Percentiles rank a stretch among this genome's conserved stretches.
These are phyloP conservation scores for Entomophthora muscae DNA, from an alignment of 371 early-diverging fungal genomes.

Conservation along the genomic window DNA sequence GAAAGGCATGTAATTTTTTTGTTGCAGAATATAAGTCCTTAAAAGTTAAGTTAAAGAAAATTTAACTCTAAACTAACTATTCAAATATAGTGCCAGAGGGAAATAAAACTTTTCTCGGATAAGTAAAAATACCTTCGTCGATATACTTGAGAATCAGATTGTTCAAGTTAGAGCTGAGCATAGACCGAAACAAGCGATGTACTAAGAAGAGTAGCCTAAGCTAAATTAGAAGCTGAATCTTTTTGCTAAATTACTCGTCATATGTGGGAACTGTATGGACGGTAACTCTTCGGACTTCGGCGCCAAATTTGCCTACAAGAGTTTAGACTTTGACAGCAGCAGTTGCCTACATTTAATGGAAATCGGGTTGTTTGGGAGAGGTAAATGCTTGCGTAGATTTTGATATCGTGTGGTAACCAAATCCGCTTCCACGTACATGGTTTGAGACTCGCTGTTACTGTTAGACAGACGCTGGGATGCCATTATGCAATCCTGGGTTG, in stretches of 20 bases:
- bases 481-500: too few species aligned
- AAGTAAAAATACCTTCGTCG: slow-evolving; percentile 7
- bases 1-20: too few species aligned
- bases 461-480: too few species aligned
- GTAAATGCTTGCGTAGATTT: not conserved
- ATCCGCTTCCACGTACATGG: too few species aligned
- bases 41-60: too few species aligned
- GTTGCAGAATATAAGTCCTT: too few species aligned
- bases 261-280: not conserved
- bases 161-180: not conserved
- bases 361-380: not conserved
- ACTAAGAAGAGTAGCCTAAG: slow-evolving; percentile 1
- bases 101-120: too few species aligned
- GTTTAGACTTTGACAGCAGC: not conserved
- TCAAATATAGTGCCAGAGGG: too few species aligned
- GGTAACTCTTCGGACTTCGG: not conserved
- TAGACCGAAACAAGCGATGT: not conserved
- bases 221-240: not conserved
- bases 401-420: too few species aligned
- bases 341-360: not conserved
- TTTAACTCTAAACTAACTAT: too few species aligned
- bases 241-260: not conserved
- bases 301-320: not conserved
- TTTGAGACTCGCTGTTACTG: too few species aligned
- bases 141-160: not conserved